phyloP scores from a whole-genome alignment of 352 stramenopile genomes.

The Thraustotheca clavata region DNA sequence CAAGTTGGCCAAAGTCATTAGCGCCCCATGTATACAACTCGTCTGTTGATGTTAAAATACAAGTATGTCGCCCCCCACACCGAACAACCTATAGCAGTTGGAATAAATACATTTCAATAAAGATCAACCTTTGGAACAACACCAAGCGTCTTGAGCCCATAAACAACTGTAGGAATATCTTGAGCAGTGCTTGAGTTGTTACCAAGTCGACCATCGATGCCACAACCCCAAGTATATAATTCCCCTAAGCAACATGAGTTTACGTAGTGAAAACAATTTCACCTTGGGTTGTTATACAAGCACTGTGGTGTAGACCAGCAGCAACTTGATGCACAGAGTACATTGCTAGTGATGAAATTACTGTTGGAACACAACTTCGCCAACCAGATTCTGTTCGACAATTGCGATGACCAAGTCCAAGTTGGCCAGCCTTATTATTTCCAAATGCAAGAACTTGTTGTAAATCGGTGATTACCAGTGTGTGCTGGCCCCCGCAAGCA shows the following conservation, averaged over 20 bases:
- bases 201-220: constrained; percentile 55
- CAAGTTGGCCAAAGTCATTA: constrained; percentile 74
- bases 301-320: constrained; percentile 65
- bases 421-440: constrained; percentile 69
- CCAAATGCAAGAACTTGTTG: constrained; percentile 68
- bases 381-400: constrained; percentile 51
- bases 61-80: constrained; percentile 59
- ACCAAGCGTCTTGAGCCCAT: constrained; percentile 31
- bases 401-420: constrained; percentile 48
- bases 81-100: constrained; percentile 36
- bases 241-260: constrained; percentile 19
- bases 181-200: constrained; percentile 33
- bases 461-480: constrained; percentile 65
- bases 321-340: constrained; percentile 59
- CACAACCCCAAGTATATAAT: constrained; percentile 68
- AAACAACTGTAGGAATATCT: constrained; percentile 29
- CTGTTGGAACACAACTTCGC: constrained; percentile 53
- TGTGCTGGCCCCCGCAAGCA: constrained; percentile 57
- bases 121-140: constrained; percentile 21
- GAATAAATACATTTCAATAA: neutral
- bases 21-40: constrained; percentile 70
- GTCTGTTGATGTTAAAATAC: constrained; percentile 51
- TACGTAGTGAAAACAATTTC: neutral
- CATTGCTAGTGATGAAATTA: constrained; percentile 39
- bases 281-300: constrained; percentile 57